A percentile compares a stretch with the other conserved stretches of the same genome.
Conservation (phyloP, 345 rosid species). For the Pistacia atlantica region DNA sequence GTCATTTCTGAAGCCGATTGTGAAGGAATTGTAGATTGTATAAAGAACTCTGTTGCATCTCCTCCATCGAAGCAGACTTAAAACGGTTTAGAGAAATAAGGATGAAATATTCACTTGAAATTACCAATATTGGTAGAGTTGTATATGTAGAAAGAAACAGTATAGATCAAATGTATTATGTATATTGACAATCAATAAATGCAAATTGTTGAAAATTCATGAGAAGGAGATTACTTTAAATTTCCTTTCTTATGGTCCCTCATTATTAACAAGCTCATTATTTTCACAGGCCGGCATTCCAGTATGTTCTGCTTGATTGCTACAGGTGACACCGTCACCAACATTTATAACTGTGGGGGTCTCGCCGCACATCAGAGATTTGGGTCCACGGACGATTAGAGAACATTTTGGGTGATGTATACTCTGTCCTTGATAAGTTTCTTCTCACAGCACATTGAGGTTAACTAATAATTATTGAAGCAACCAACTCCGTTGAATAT, state of each 20-base stretch:
- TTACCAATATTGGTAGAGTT: conserved; percentile 5
- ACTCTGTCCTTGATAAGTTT: background rate
- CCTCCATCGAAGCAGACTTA: conserved; percentile 19
- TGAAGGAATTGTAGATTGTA: conserved; percentile 87
- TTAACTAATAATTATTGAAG: too few relatives aligned
- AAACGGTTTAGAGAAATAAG: background rate
- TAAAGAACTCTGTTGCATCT: conserved; percentile 60
- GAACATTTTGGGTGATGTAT: background rate
- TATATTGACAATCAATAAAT: background rate
- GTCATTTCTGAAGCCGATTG: conserved; percentile 58
- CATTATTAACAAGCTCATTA: background rate
- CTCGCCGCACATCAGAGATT: background rate
- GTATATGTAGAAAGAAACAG: conserved; percentile 8
- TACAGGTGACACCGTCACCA: background rate
- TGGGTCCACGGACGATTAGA: background rate
- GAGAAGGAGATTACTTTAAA: background rate
- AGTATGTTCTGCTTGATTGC: background rate
- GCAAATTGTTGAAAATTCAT: background rate
- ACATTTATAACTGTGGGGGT: background rate
- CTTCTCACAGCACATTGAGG: background rate
- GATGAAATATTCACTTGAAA: background rate
- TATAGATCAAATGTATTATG: background rate
- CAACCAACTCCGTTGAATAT: too few relatives aligned
- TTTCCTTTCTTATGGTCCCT: background rate
- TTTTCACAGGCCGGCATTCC: background rate